phyloP scores from a whole-genome alignment of 768 basidiomycete genomes.

The Cyathus striatus region DNA sequence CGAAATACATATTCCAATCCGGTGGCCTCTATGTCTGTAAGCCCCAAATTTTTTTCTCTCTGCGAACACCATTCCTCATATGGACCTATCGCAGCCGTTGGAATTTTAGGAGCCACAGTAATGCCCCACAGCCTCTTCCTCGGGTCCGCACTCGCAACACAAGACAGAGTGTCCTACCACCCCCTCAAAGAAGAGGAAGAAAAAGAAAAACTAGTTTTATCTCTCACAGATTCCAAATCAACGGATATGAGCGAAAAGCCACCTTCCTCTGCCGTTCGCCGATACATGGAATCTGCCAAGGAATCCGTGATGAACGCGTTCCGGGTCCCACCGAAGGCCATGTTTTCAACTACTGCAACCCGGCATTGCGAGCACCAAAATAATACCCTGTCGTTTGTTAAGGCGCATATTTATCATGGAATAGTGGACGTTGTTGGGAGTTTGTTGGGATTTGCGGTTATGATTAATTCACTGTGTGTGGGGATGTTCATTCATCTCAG shows the following conservation, averaged over 20 bases:
- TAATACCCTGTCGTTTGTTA: constrained; percentile 48
- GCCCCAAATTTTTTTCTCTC: constrained; percentile 12
- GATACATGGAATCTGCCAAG: constrained; percentile 12
- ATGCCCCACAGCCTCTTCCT: constrained; percentile 95
- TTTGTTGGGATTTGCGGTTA: constrained; percentile 78
- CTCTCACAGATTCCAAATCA: constrained; percentile 10
- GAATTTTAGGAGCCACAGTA: constrained; percentile 78
- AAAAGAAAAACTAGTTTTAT: constrained; percentile 9
- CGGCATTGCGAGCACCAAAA: constrained; percentile 54
- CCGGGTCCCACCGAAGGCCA: constrained; percentile 28
- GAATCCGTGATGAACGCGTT: constrained; percentile 27
- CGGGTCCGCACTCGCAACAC: constrained; percentile 81
- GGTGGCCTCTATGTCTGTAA: constrained; percentile 64
- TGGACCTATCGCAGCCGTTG: constrained; percentile 42
- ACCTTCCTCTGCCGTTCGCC: constrained; percentile 6
- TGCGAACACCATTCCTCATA: not conserved
- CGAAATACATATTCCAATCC: constrained; percentile 50
- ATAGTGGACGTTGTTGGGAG: constrained; percentile 62
- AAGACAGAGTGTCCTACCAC: constrained; percentile 55
- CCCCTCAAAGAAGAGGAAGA: constrained; percentile 15
- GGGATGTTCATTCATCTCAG: not conserved
- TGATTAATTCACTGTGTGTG: constrained; percentile 79
- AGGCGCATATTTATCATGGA: constrained; percentile 60
- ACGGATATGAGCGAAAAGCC: constrained; percentile 11
- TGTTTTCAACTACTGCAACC: constrained; percentile 27